A percentile compares a stretch with the other conserved stretches of the same genome.
These are phyloP conservation scores for Hanseniaspora mollemarum DNA, from an alignment of 805 yeast genomes.

Conservation along the genomic window DNA sequence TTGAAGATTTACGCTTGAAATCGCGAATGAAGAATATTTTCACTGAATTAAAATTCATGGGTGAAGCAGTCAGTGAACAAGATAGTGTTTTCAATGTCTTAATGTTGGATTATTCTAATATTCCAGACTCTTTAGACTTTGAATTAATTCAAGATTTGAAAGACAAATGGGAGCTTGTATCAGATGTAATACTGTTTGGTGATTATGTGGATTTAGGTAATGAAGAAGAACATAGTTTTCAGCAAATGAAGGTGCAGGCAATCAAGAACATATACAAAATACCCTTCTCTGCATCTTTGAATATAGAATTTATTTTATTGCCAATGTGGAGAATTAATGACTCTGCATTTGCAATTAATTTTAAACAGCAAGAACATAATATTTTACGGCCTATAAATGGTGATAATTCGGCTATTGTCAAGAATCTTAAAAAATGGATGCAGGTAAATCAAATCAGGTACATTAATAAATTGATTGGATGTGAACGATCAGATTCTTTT, in stretches of 20 bases:
- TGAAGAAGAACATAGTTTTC: background rate
- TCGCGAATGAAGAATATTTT: background rate
- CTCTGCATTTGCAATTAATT: background rate
- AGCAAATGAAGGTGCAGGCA: background rate
- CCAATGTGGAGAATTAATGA: conserved; percentile 11
- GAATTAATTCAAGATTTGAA: background rate
- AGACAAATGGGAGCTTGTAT: background rate
- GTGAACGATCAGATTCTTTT: conserved; percentile 18
- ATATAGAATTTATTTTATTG: background rate
- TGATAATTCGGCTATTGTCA: background rate
- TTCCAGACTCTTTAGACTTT: background rate
- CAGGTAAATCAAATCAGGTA: background rate
- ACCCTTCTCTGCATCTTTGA: background rate
- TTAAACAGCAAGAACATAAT: background rate
- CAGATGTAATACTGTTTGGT: background rate
- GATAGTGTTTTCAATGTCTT: background rate
- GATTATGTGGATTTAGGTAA: background rate
- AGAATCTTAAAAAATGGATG: conserved; percentile 4
- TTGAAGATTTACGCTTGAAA: background rate
- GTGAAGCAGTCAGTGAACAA: background rate
- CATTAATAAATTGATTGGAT: conserved; percentile 4
- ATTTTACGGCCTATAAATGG: background rate
- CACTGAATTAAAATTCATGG: background rate
- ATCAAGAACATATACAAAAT: conserved; percentile 4
- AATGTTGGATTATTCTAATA: background rate